Evolutionary conservation across 2,329 filamentous ascomycete genomes (phyloP).

Genomic region (Tympanopsis confertula): DNA sequence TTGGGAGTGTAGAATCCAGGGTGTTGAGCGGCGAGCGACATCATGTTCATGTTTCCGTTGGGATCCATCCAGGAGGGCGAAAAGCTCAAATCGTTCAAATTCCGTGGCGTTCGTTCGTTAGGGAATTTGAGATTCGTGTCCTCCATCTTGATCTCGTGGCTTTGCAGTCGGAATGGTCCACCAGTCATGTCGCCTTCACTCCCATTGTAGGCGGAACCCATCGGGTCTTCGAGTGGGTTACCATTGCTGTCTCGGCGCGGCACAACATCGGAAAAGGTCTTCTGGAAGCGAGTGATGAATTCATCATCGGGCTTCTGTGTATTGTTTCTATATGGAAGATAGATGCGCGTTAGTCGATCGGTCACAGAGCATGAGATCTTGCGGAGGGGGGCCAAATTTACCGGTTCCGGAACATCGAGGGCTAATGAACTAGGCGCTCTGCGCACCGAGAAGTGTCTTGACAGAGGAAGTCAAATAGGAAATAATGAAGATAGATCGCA

Average conservation of each 20-base stretch:
- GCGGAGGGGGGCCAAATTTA: too few species aligned
- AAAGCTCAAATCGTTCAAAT: conserved; percentile 74
- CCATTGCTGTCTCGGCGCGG: conserved; percentile 25
- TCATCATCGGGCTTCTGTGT: conserved; percentile 79
- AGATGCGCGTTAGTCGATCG: too few species aligned
- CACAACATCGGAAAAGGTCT: conserved; percentile 67
- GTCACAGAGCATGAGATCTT: too few species aligned
- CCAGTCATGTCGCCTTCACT: too few species aligned
- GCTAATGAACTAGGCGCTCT: too few species aligned
- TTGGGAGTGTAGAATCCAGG: conserved; percentile 82
- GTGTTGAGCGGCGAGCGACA: conserved; percentile 66
- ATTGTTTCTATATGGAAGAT: conserved; percentile 42
- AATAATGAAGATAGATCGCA: too few species aligned
- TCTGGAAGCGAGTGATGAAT: conserved; percentile 72
- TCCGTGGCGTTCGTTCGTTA: conserved; percentile 70
- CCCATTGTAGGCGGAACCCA: too few species aligned
- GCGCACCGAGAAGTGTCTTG: too few species aligned
- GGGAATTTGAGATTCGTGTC: conserved; percentile 48
- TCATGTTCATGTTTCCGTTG: too few species aligned
- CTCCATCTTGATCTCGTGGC: conserved; percentile 7
- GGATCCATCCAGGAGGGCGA: conserved; percentile 83
- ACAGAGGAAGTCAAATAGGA: too few species aligned
- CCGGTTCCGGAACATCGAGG: conserved; percentile 1
- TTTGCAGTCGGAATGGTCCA: too few species aligned
- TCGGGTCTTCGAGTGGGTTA: conserved; percentile 7